Evolutionary conservation across 2,329 filamentous ascomycete genomes (phyloP), one percentile per base, ranked within the genome.

Genomic region (Rutstroemia sp.): DNA sequence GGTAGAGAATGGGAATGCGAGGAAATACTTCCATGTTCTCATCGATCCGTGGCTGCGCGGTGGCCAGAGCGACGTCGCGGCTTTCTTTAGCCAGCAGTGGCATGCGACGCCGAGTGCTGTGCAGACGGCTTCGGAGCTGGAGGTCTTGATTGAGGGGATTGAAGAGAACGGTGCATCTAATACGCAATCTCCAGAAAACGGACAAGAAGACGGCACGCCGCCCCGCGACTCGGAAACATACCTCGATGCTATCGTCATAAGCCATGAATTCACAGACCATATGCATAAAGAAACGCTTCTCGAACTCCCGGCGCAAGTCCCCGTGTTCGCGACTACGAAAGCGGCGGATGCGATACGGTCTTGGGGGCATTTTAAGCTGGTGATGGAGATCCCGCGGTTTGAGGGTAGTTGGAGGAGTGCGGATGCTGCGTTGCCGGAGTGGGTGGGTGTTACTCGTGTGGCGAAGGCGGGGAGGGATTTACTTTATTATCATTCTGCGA

Each of bases 261-360:
- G 76, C 16, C 83, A 87, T 65, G 83, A 87, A 66, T 87, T 87
- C 62, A 86, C 83, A 1, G 83, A 87, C 64, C 84, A 62, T 45
- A 86, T 82, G 68, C 83, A 87, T 64, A 74, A 78, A 58, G 74
- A 78, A 2, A 87, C 84, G 14, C 70, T 87, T 25, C 67, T 77
- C 45, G 76, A 84, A 62, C 68, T 87, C 3, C 72, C 79, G 5
- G 61, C 63, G 1, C 67, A 73, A 45, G 78, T 83, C 4, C 81
- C 83, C 0, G 73, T 87, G 0, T 78, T 86, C 57, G 83, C 83
- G 12, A 78, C 80, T 2, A 75, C 77, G 62, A 77, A 82, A 68
- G 83, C 83, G 0, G 80, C 78, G 0, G 71, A 71, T 12, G 70
- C 84, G 19, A 80, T 87, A 39, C 68, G 72, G 2, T 75, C 75